Conservation (phyloP, 1,139 yeast species). For the Starmera stellimalicola region DNA sequence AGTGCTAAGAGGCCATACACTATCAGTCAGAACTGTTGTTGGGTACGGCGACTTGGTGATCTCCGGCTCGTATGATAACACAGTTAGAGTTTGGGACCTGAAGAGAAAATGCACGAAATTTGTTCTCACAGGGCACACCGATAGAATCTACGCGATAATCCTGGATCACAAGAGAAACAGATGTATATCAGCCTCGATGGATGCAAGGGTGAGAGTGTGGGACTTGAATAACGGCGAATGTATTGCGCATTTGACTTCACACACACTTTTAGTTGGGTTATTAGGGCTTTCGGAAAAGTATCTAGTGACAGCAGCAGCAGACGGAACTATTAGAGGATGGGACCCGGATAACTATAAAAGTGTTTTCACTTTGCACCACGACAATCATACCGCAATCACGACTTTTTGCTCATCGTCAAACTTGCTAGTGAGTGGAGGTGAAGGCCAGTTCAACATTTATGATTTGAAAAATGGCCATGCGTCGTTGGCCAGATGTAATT, state of each 20-base stretch:
- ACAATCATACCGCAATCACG: constrained; percentile 84
- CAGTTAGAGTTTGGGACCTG: constrained; percentile 89
- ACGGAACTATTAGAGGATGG: constrained; percentile 87
- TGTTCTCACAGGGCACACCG: constrained; percentile 74
- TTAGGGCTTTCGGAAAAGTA: constrained; percentile 68
- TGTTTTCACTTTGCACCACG: constrained; percentile 63
- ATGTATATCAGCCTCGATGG: constrained; percentile 91
- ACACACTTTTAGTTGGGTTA: constrained; percentile 82
- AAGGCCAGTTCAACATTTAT: constrained; percentile 74
- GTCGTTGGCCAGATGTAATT: constrained; percentile 54
- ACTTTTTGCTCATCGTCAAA: constrained; percentile 89
- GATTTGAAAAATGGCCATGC: constrained; percentile 62
- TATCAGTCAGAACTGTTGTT: constrained; percentile 79
- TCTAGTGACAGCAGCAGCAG: constrained; percentile 96
- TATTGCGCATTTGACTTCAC: constrained; percentile 66
- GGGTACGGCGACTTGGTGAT: constrained; percentile 80
- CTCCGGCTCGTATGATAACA: constrained; percentile 86
- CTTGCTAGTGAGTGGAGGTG: constrained; percentile 83
- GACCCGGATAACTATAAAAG: constrained; percentile 72
- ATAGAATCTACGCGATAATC: constrained; percentile 80
- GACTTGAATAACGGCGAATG: constrained; percentile 64
- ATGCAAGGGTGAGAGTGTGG: constrained; percentile 84
- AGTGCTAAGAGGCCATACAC: constrained; percentile 77
- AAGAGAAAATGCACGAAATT: constrained; percentile 64
- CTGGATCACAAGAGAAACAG: constrained; percentile 66